Evolutionary conservation across 192 early-diverging fungal species (phyloP), one percentile per base, ranked within the genome.

Genomic region (Coemansia sp.): DNA sequence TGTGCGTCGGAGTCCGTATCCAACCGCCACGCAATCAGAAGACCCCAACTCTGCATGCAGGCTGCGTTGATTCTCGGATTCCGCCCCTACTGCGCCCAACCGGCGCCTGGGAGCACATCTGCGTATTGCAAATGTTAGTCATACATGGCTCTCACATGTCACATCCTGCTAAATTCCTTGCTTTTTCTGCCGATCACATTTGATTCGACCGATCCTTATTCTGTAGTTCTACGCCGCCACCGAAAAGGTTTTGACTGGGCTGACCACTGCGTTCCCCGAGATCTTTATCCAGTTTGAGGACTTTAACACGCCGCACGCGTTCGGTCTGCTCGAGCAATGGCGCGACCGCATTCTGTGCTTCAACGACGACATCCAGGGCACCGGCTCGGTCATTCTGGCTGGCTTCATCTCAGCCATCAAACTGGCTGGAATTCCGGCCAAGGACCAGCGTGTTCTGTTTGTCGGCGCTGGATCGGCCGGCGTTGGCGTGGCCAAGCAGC

Each of bases 271-370:
- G 22, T 94, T 91, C 83, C 93, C 93, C 8, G 75, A 87, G 43
- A 70, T 94, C 29, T 84, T 98, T 21, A 89, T 98, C 54, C 96
- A 98, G 79, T 97, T 96, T 56, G 96, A 98, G 78, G 96, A 98
- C 71, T 98, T 94, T 64, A 92, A 91, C 22, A 90, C 92, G 9
- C 93, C 94, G 65, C 93, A 97, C 54, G 92, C 96, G 9, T 96
- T 96, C 72, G 89, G 85, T 15, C 79, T 94, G 29, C 76, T 98
- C 50, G 86, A 88, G 17, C 84, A 89, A 59, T 94, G 94, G 77
- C 86, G 91, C 60, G 52, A 88, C 66, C 76, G 84, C 19, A 88
- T 87, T 38, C 85, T 92, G 56, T 91, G 88, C 75, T 98, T 98
- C 77, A 98, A 98, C 76, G 96, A 98, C 69, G 78, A 81, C 59